These are phyloP conservation scores for Glomus cerebriforme DNA, from an alignment of 192 early-diverging fungal species.

Conservation along the genomic window DNA sequence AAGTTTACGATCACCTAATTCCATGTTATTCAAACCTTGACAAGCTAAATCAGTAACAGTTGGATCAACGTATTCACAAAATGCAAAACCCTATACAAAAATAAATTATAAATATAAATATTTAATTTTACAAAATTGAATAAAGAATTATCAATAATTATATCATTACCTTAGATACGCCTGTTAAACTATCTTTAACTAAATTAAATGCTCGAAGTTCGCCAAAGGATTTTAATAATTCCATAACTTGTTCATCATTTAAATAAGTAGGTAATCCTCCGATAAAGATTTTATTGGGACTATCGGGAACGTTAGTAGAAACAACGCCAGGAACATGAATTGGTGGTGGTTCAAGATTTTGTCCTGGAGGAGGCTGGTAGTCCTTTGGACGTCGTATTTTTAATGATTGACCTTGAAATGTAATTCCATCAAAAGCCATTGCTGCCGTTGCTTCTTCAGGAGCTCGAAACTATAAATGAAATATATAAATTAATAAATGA, in stretches of 20 bases:
- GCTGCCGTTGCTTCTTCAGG: constrained; percentile 88
- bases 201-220: constrained; percentile 90
- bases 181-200: constrained; percentile 79
- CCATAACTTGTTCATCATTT: constrained; percentile 91
- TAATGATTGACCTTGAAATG: constrained; percentile 77
- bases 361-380: constrained; percentile 69
- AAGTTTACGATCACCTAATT: constrained; percentile 89
- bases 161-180: constrained; percentile 68
- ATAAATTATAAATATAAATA: background rate
- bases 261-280: constrained; percentile 89
- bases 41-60: constrained; percentile 90
- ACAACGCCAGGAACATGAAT: constrained; percentile 75
- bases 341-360: constrained; percentile 49
- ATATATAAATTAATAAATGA: background rate
- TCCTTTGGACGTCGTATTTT: constrained; percentile 96
- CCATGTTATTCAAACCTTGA: constrained; percentile 94
- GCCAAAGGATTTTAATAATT: constrained; percentile 92
- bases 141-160: background rate
- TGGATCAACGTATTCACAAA: constrained; percentile 93
- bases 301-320: constrained; percentile 90
- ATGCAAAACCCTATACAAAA: constrained; percentile 80
- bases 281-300: constrained; percentile 92
- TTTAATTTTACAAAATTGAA: background rate
- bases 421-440: constrained; percentile 92
- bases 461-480: constrained; percentile 68